Conservation (phyloP, 306 rosid genomes). For the Fragaria vesca region DNA sequence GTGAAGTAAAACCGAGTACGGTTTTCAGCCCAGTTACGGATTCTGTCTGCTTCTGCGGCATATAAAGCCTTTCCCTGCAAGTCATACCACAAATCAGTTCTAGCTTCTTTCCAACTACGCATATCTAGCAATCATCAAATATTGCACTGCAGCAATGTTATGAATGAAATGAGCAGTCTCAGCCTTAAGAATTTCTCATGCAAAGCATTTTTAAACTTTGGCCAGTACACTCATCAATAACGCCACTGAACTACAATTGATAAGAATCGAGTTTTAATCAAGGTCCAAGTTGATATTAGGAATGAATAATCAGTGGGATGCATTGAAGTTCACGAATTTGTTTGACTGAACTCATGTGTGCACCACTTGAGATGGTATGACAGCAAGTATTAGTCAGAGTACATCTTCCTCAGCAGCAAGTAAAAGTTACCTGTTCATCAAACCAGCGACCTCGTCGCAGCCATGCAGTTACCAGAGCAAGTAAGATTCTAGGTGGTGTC, state of each 20-base stretch:
- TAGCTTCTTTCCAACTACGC: not conserved
- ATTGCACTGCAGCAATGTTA: not conserved
- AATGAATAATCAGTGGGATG: not conserved
- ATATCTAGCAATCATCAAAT: not conserved
- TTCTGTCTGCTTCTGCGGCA: constrained; percentile 87
- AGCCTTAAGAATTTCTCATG: not conserved
- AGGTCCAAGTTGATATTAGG: not conserved
- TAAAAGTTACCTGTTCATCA: constrained; percentile 63
- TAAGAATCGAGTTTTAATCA: not conserved
- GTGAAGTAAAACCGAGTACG: constrained; percentile 81
- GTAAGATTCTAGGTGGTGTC: constrained; percentile 93
- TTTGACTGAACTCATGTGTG: not conserved
- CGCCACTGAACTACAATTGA: not conserved
- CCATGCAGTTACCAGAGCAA: constrained; percentile 92
- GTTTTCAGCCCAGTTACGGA: constrained; percentile 92
- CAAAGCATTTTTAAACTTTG: not conserved
- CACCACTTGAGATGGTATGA: not conserved
- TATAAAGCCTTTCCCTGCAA: constrained; percentile 86
- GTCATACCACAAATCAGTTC: constrained; percentile 13
- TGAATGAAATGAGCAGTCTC: not conserved
- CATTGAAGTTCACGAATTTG: not conserved
- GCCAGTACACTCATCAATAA: not conserved
- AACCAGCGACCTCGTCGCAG: constrained; percentile 92
- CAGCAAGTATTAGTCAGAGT: not conserved
- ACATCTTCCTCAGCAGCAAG: not conserved